Conservation (phyloP, 2,329 filamentous ascomycete genomes). For the Sordariomycetes sp. region DNA sequence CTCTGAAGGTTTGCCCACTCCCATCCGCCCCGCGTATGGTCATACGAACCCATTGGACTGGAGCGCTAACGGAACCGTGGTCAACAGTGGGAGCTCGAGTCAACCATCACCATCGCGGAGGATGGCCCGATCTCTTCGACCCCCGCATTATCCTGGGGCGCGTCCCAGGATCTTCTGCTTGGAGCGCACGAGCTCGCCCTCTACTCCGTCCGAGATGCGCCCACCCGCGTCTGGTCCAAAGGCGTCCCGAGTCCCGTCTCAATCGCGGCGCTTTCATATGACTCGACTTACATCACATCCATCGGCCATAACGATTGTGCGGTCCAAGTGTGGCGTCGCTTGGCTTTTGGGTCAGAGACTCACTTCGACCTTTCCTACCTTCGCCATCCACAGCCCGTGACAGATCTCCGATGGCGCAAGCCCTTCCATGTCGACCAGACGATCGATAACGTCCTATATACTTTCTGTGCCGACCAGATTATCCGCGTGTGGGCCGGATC, state of each 20-base stretch:
- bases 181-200: slow-evolving; percentile 62
- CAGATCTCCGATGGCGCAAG: slow-evolving; percentile 74
- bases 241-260: slow-evolving; percentile 62
- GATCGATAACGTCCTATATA: slow-evolving; percentile 81
- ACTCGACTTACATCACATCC: slow-evolving; percentile 78
- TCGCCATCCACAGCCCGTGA: slow-evolving; percentile 72
- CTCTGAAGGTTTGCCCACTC: neutral
- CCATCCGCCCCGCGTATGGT: neutral
- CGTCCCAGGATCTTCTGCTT: slow-evolving; percentile 72
- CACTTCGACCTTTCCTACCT: slow-evolving; percentile 88
- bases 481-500: slow-evolving; percentile 76
- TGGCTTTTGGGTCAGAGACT: slow-evolving; percentile 74
- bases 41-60: neutral
- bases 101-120: slow-evolving; percentile 36
- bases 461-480: slow-evolving; percentile 69
- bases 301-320: slow-evolving; percentile 68
- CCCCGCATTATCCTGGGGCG: slow-evolving; percentile 69
- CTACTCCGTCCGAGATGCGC: slow-evolving; percentile 41
- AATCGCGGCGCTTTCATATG: slow-evolving; percentile 71
- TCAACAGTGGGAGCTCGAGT: slow-evolving; percentile 52
- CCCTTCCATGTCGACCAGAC: slow-evolving; percentile 68
- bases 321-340: slow-evolving; percentile 84
- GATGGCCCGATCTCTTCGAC: slow-evolving; percentile 22
- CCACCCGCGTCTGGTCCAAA: slow-evolving; percentile 61
- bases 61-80: neutral